Evolutionary conservation across 192 early-diverging fungal species (phyloP).

Genomic region (Umbelopsis ramanniana): DNA sequence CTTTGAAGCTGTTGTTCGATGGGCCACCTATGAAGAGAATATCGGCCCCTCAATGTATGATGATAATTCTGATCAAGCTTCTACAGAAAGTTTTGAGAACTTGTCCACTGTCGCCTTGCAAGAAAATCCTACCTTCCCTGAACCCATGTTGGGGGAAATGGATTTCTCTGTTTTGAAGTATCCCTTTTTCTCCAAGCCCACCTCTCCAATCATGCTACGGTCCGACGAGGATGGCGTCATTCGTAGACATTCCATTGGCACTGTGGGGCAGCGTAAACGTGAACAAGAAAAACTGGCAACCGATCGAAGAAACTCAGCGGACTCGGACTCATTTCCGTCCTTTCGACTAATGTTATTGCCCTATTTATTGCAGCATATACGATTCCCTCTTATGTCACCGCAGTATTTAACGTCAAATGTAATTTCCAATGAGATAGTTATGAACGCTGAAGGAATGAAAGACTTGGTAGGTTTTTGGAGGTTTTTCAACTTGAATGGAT

Average conservation of each 20-base stretch:
- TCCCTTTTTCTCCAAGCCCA: not conserved
- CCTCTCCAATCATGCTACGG: not conserved
- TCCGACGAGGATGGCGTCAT: not conserved
- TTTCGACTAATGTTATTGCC: conserved; percentile 21
- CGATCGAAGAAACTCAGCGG: not conserved
- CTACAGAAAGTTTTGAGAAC: not conserved
- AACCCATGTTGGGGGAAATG: not conserved
- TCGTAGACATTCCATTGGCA: not conserved
- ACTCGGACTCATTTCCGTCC: not conserved
- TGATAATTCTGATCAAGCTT: not conserved
- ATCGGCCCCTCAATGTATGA: not conserved
- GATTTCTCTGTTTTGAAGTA: not conserved
- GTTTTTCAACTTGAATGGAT: not conserved
- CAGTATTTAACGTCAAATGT: conserved; percentile 36
- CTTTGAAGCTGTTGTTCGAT: conserved; percentile 34
- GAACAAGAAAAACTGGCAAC: not conserved
- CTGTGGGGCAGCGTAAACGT: not conserved
- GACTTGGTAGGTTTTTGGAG: conserved; percentile 28
- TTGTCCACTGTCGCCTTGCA: not conserved
- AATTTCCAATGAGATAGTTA: conserved; percentile 29
- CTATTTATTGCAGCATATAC: conserved; percentile 37
- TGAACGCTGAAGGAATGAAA: conserved; percentile 38
- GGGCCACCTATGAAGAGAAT: conserved; percentile 26
- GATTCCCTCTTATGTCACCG: conserved; percentile 41
- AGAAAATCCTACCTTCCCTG: not conserved